phyloP scores from a whole-genome alignment of 352 stramenopile genomes.

The Phytophthora podocarpi region DNA sequence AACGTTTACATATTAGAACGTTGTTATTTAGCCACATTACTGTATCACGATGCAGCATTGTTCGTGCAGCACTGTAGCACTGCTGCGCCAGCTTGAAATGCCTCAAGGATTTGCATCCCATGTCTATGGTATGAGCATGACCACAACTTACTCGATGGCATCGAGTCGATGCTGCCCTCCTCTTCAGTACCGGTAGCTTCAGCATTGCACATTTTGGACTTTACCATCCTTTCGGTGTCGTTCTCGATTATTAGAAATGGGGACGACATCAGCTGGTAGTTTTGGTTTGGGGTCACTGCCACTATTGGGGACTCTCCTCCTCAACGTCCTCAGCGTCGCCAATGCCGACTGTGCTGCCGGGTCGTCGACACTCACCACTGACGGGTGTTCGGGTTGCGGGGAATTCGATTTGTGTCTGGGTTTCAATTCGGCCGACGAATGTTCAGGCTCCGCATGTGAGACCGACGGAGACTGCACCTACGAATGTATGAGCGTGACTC shows the following conservation, averaged over 20 bases:
- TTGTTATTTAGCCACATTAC: no score
- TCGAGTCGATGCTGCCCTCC: background rate
- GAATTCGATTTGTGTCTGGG: slow-evolving; percentile 32
- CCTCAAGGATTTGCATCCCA: slow-evolving; percentile 20
- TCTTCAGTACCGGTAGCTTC: slow-evolving; percentile 15
- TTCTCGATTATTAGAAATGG: slow-evolving; percentile 18
- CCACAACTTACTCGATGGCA: no score
- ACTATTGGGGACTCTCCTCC: slow-evolving; percentile 4
- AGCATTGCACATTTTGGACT: slow-evolving; percentile 5
- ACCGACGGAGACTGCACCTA: slow-evolving; percentile 24
- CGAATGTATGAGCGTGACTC: slow-evolving; percentile 26
- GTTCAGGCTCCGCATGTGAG: slow-evolving; percentile 28
- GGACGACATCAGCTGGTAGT: slow-evolving; percentile 4
- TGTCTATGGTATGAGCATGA: no score
- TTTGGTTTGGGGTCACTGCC: background rate
- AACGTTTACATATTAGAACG: no score
- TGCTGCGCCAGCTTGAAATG: slow-evolving; percentile 27
- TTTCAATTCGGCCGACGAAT: slow-evolving; percentile 21
- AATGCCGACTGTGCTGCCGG: slow-evolving; percentile 25
- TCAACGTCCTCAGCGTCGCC: background rate
- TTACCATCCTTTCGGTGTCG: slow-evolving; percentile 22
- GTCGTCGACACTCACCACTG: slow-evolving; percentile 30
- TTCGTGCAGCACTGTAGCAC: no score
- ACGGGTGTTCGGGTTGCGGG: slow-evolving; percentile 28
- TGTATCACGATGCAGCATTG: no score